Conservation (phyloP, 2,329 filamentous ascomycete genomes). For the Sphaceloma murrayae region DNA sequence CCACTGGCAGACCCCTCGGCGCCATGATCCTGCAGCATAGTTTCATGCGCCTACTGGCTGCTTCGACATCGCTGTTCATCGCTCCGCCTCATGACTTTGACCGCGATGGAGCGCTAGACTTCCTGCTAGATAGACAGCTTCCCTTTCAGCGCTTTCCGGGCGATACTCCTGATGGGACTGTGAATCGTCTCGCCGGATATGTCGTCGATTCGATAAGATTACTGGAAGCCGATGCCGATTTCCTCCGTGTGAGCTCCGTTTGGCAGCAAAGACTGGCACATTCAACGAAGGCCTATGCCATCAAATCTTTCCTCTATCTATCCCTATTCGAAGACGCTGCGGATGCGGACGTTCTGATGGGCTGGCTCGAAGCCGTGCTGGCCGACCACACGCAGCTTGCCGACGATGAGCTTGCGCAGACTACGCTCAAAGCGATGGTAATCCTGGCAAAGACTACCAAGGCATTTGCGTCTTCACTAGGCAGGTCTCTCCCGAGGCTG, state of each 20-base stretch:
- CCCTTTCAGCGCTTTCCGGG: conserved; percentile 17
- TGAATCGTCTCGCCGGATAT: conserved; percentile 57
- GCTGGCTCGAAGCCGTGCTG: conserved; percentile 77
- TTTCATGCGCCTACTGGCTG: conserved; percentile 75
- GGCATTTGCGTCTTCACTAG: conserved; percentile 62
- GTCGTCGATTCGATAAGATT: conserved; percentile 75
- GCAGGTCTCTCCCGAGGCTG: conserved; percentile 70
- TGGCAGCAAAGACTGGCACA: conserved; percentile 82
- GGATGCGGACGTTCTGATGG: conserved; percentile 67
- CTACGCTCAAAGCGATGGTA: conserved; percentile 71
- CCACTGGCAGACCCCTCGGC: conserved; percentile 69
- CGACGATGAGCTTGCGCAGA: conserved; percentile 64
- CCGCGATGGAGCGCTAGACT: conserved; percentile 59
- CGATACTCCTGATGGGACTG: conserved; percentile 40
- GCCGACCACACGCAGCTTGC: conserved; percentile 73
- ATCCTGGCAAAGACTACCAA: conserved; percentile 68
- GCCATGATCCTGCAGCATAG: conserved; percentile 85
- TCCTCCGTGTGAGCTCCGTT: conserved; percentile 71
- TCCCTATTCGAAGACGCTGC: conserved; percentile 68
- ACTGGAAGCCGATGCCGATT: conserved; percentile 82
- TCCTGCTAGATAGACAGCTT: conserved; percentile 37
- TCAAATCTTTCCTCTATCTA: conserved; percentile 81
- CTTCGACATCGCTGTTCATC: conserved; percentile 65
- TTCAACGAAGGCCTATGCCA: conserved; percentile 70
- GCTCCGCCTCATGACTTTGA: conserved; percentile 51